phyloP scores from a whole-genome alignment of 805 yeast genomes.

The Candida tammaniensis region DNA sequence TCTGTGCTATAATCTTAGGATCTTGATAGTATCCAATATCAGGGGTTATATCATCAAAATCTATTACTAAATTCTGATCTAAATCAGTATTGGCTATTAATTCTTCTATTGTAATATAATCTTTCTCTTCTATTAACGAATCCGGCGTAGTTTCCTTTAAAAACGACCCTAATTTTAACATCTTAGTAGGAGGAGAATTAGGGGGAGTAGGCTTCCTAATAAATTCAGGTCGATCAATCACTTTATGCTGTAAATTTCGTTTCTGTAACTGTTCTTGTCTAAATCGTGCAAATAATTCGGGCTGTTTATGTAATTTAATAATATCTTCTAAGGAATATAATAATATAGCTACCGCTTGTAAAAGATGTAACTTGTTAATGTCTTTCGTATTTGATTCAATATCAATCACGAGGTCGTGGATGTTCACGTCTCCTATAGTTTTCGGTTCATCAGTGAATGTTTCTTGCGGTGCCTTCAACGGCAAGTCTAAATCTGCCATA shows the following conservation, averaged over 20 bases:
- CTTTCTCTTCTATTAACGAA: conserved; percentile 10
- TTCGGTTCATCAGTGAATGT: conserved; percentile 42
- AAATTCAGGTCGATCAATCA: neutral
- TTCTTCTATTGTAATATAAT: conserved; percentile 10
- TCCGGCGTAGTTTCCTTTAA: conserved; percentile 19
- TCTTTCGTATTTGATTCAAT: conserved; percentile 27
- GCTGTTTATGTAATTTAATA: conserved; percentile 26
- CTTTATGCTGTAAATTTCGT: conserved; percentile 1
- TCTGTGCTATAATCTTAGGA: conserved; percentile 18
- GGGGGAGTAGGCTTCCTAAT: conserved; percentile 15
- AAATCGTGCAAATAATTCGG: conserved; percentile 20
- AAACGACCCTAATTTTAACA: conserved; percentile 3
- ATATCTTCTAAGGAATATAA: conserved; percentile 29
- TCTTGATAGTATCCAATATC: conserved; percentile 11
- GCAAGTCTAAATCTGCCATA: too few relatives aligned
- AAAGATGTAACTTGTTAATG: conserved; percentile 32
- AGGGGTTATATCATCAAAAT: conserved; percentile 13
- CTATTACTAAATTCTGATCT: conserved; percentile 4
- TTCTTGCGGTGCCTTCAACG: conserved; percentile 35
- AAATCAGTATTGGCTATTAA: conserved; percentile 12
- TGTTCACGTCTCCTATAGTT: conserved; percentile 28
- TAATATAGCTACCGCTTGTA: conserved; percentile 33
- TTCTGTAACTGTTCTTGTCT: conserved; percentile 24
- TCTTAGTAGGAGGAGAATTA: conserved; percentile 20
- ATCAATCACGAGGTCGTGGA: conserved; percentile 35